Conservation (phyloP, 2,329 filamentous ascomycete genomes). For the Falciphora oryzae region DNA sequence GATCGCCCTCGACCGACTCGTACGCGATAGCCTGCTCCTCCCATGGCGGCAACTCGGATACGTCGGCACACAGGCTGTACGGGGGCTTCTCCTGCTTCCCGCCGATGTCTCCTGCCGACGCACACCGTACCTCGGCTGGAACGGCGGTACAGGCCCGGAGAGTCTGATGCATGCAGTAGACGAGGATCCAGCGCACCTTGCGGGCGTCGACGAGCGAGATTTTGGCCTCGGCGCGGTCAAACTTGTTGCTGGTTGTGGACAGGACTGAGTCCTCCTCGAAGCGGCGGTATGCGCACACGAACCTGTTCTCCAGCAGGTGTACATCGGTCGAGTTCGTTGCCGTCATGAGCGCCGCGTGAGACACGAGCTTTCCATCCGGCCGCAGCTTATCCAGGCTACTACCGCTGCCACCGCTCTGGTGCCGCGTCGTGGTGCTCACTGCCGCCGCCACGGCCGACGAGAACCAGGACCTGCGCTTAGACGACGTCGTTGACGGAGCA, state of each 20-base stretch:
- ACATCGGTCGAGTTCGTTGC: conserved; percentile 40
- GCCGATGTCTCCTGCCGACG: not conserved
- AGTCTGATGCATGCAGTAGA: conserved; percentile 70
- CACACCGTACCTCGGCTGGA: conserved; percentile 48
- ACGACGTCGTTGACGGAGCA: not conserved
- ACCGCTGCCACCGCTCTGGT: not conserved
- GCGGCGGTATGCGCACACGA: conserved; percentile 62
- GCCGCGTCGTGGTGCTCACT: not conserved
- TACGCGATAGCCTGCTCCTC: conserved; percentile 20
- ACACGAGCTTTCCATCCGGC: conserved; percentile 40
- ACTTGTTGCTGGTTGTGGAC: conserved; percentile 26
- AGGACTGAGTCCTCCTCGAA: conserved; percentile 60
- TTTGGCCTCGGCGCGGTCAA: conserved; percentile 48
- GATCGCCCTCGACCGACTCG: not conserved
- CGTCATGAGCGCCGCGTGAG: conserved; percentile 46
- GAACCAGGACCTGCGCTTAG: conserved; percentile 15
- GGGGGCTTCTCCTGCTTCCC: conserved; percentile 45
- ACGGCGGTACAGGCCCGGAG: conserved; percentile 55
- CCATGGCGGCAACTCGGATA: conserved; percentile 41
- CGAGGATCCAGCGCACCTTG: conserved; percentile 71
- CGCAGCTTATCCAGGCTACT: conserved; percentile 19
- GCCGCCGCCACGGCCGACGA: not conserved
- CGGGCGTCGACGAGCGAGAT: conserved; percentile 60
- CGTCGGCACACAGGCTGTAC: conserved; percentile 49
- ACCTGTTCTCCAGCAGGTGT: conserved; percentile 37